phyloP scores from a whole-genome alignment of 345 rosid species.

The Gossypium anomalum region DNA sequence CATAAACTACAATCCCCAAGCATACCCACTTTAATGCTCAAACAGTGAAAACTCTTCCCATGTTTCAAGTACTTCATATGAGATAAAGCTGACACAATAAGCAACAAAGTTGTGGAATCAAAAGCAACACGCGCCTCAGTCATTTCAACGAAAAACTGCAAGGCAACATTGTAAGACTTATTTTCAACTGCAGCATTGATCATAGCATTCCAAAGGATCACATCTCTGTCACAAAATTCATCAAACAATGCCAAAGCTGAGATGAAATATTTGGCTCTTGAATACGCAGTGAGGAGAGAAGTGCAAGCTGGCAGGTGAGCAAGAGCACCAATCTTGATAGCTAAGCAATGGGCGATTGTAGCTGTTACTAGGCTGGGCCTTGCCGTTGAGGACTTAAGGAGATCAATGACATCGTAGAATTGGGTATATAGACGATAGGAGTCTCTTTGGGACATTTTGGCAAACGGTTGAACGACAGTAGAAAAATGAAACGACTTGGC shows the following conservation, averaged over 20 bases:
- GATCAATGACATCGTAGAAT: conserved; percentile 20
- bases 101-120: conserved; percentile 55
- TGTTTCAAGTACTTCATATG: conserved; percentile 20
- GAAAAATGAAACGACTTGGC: background rate
- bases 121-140: conserved; percentile 34
- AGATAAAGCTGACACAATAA: conserved; percentile 33
- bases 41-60: conserved; percentile 39
- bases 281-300: conserved; percentile 45
- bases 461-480: conserved; percentile 31
- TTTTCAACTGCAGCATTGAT: conserved; percentile 47
- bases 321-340: conserved; percentile 50
- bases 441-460: conserved; percentile 38
- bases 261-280: conserved; percentile 31
- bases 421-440: conserved; percentile 3
- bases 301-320: conserved; percentile 40
- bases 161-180: conserved; percentile 25
- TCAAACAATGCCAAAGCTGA: conserved; percentile 37
- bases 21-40: conserved; percentile 42
- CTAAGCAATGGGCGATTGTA: conserved; percentile 43
- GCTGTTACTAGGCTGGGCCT: conserved; percentile 20
- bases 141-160: conserved; percentile 39
- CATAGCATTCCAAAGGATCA: conserved; percentile 55
- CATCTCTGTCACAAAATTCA: conserved; percentile 41
- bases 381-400: conserved; percentile 31
- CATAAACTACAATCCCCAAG: conserved; percentile 37